Percentiles rank a stretch among this genome's conserved stretches.
phyloP scores from a whole-genome alignment of 179 eudicot species.

The Spinacia oleracea region DNA sequence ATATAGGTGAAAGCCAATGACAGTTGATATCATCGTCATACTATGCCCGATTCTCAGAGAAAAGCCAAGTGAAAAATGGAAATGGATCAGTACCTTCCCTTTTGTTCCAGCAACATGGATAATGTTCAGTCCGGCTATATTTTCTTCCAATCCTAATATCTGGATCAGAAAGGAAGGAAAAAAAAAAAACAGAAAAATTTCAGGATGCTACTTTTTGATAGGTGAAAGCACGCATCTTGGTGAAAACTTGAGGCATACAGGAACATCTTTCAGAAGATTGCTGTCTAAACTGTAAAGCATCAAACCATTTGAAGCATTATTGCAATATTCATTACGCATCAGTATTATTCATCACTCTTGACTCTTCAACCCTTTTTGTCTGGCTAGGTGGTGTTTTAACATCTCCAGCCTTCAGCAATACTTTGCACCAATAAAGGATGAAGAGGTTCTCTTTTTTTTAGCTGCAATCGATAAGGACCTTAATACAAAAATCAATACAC shows the following conservation, averaged over 20 bases:
- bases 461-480: not conserved
- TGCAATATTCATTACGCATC: not conserved
- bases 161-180: constrained; percentile 21
- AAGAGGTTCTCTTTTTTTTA: not conserved
- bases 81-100: constrained; percentile 62
- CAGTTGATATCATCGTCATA: not conserved
- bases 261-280: not conserved
- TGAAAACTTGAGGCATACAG: not conserved
- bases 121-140: constrained; percentile 60
- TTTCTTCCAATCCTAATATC: constrained; percentile 81
- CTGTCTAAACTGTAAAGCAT: constrained; percentile 7
- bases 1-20: not conserved
- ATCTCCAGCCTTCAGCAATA: not conserved
- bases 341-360: not conserved
- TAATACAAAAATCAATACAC: too few relatives aligned
- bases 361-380: not conserved
- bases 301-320: constrained; percentile 1
- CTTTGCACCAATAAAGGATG: too few relatives aligned
- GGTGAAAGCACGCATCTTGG: not conserved
- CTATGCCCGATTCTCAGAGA: not conserved
- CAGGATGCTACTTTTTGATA: constrained; percentile 23
- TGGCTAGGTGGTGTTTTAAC: not conserved
- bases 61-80: constrained; percentile 1
- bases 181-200: not conserved
- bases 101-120: constrained; percentile 96